phyloP scores from a whole-genome alignment of 1,284 basidiomycete species.

The Sporisorium exsertum region DNA sequence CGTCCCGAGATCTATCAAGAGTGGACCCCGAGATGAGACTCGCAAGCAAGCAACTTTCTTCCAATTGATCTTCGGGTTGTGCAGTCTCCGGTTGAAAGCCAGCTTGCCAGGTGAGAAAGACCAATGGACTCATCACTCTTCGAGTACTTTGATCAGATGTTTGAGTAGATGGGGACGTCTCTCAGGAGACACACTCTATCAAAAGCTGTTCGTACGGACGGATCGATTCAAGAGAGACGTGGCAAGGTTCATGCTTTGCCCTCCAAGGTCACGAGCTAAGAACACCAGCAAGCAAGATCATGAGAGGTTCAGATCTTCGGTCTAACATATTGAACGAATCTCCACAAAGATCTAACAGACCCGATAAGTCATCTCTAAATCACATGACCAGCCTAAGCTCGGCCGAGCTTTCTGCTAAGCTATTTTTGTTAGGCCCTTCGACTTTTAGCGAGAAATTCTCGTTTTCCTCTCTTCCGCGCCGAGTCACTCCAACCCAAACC shows the following conservation, averaged over 20 bases:
- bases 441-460: background rate
- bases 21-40: background rate
- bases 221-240: background rate
- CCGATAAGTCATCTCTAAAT: no score
- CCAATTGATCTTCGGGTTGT: conserved; percentile 15
- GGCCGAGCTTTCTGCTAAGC: background rate
- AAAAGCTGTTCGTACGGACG: background rate
- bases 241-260: background rate
- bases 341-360: background rate
- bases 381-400: background rate
- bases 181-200: background rate
- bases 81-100: background rate
- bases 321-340: background rate
- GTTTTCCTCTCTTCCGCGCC: background rate
- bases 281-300: background rate
- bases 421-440: background rate
- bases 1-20: background rate
- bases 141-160: background rate
- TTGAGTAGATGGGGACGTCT: background rate
- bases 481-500: background rate
- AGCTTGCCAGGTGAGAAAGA: background rate
- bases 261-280: conserved; percentile 3
- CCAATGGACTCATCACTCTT: background rate
- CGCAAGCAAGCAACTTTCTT: conserved; percentile 9
- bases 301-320: background rate